Conservation (phyloP, 306 rosid genomes). For the Cajanus cajan region DNA sequence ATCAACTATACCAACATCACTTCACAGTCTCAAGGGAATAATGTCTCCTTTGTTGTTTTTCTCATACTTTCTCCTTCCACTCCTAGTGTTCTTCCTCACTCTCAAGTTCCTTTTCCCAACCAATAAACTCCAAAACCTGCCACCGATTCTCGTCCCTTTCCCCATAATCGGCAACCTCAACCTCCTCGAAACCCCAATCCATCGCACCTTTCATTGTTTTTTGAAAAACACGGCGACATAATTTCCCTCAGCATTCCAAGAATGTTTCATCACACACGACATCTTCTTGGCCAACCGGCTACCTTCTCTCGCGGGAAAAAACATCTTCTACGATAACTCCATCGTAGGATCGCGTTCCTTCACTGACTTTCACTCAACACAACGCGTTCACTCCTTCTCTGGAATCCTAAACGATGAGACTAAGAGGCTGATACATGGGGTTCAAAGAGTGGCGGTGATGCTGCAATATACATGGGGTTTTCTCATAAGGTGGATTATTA, state of each 20-base stretch:
- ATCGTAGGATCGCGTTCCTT: slow-evolving; percentile 26
- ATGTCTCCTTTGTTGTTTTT: no score
- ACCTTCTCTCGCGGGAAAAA: slow-evolving; percentile 29
- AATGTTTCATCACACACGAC: slow-evolving; percentile 65
- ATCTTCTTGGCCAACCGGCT: slow-evolving; percentile 53
- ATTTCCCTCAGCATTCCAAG: slow-evolving; percentile 28
- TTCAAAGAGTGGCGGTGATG: slow-evolving; percentile 10
- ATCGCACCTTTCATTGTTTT: slow-evolving; percentile 34
- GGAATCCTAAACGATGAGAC: slow-evolving; percentile 42
- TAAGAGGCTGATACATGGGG: slow-evolving; percentile 8
- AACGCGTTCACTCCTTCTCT: slow-evolving; percentile 33
- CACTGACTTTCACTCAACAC: slow-evolving; percentile 51
- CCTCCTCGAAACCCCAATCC: slow-evolving; percentile 39
- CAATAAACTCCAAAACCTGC: slow-evolving; percentile 29
- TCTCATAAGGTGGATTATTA: slow-evolving; percentile 43
- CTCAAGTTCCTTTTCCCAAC: no score
- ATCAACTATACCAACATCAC: no score
- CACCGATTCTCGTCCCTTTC: slow-evolving; percentile 49
- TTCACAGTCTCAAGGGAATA: no score
- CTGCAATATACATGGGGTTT: neutral
- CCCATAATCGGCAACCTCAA: slow-evolving; percentile 67
- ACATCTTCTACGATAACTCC: slow-evolving; percentile 55
- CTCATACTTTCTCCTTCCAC: no score
- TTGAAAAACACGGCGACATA: slow-evolving; percentile 38
- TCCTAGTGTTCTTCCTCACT: no score